Base-by-base conservation (phyloP, 345 rosid genomes). In the Adansonia digitata region DNA sequence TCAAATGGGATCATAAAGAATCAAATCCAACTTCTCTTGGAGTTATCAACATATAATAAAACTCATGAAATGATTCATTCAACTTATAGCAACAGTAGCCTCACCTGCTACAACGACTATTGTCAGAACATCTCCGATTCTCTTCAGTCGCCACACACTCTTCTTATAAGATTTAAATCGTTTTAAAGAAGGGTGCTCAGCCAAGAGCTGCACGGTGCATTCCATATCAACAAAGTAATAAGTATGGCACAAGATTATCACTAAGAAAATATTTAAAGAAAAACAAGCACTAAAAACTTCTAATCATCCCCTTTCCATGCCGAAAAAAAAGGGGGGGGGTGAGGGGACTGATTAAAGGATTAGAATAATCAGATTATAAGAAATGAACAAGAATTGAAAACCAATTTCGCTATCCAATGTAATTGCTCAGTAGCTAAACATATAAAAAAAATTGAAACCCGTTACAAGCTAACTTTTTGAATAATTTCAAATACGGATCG, bases 91-190 rank as follows among this genome's bases (percentile, higher is more conserved):
- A 82, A 42, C 14, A 37, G 22, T 45, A 63, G 43, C 70, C 59
- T 8, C 83, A 90, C 98, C 97, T 84, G 98, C 97, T 75, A 93
- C 88, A 56, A 90, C 92, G 20, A 85, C 89, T 73, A 88, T n/a
- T 0, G 94, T 96, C 64, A 96, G 97, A 76, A 89, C 87, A 86
- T 93, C 97, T 63, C 94, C 94, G 18, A 93, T 27, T 73, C 85
- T 89, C 73, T 90, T 93, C 81, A 92, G 39, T 10, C 18, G 59
- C 72, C 75, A 69, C 13, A 89, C 97, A 15, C 88, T 43, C 86
- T 83, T 88, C 84, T 87, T 90, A 71, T 88, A 82, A 11, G 99
- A 93, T 78, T 93, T 92, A 88, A 87, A 96, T 71, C 87, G 83
- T 48, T 84, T 85, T 66, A 96, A 85, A 59, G 86, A 83, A 2